A percentile compares a stretch with the other conserved stretches of the same genome.
These are phyloP conservation scores for Hura crepitans DNA, from an alignment of 441 rosid species.

Conservation along the genomic window DNA sequence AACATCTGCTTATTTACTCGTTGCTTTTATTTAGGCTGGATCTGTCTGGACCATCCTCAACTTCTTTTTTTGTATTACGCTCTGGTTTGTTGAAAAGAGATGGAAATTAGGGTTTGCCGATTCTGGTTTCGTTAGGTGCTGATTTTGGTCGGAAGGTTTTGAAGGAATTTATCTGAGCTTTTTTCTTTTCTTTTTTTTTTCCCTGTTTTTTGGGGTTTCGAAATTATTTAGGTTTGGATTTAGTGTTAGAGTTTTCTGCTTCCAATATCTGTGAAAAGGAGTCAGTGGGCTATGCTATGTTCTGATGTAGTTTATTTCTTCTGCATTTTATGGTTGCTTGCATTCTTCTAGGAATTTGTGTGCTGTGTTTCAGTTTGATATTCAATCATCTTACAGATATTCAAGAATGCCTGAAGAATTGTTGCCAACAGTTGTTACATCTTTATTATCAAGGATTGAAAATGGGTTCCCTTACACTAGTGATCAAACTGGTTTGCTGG, in stretches of 20 bases:
- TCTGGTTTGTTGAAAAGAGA: not conserved
- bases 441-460: constrained; percentile 51
- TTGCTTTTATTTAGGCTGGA: not conserved
- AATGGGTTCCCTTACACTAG: constrained; percentile 57
- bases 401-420: constrained; percentile 82
- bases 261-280: not conserved
- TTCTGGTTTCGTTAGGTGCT: not conserved
- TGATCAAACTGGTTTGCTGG: constrained; percentile 76
- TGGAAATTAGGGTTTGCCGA: not conserved
- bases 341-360: constrained; percentile 18
- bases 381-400: constrained; percentile 48
- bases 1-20: not conserved
- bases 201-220: not conserved
- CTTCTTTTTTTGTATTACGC: not conserved
- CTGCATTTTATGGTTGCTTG: constrained; percentile 13
- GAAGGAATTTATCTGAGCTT: not conserved
- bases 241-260: not conserved
- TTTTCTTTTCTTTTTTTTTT: not conserved
- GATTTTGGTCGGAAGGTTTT: not conserved
- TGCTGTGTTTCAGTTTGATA: constrained; percentile 11
- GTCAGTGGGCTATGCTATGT: not conserved
- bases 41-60: not conserved
- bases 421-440: constrained; percentile 56
- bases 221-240: not conserved
- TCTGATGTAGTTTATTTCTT: not conserved